phyloP scores from a whole-genome alignment of 2,329 filamentous ascomycete species.

The Fusarium sarcochroum region DNA sequence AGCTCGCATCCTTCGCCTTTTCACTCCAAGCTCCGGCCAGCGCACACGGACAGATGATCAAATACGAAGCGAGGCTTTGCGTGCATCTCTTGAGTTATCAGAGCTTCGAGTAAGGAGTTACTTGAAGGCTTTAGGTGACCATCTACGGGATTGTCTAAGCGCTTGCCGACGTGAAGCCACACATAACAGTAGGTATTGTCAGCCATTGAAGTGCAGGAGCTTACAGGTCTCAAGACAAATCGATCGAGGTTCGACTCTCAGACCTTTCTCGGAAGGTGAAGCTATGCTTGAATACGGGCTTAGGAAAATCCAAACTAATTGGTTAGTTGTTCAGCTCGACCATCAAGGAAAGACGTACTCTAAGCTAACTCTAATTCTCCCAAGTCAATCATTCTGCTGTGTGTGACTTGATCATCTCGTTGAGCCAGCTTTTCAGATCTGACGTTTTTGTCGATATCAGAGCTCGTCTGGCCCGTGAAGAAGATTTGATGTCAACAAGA shows the following conservation, averaged over 20 bases:
- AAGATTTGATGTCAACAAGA: not conserved
- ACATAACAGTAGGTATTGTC: not conserved
- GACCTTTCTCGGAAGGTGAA: not conserved
- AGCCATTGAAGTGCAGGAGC: not conserved
- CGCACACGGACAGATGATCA: too few species aligned
- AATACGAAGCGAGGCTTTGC: not conserved
- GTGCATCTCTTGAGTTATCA: not conserved
- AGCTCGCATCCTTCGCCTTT: not conserved
- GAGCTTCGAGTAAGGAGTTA: not conserved
- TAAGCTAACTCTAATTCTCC: not conserved
- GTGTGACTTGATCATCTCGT: not conserved
- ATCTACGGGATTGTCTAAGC: not conserved
- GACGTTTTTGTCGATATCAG: not conserved
- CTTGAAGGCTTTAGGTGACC: not conserved
- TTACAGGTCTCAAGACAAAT: not conserved
- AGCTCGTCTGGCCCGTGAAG: not conserved
- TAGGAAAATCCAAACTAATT: not conserved
- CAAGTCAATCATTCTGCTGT: not conserved
- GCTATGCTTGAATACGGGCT: not conserved
- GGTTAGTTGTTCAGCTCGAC: not conserved
- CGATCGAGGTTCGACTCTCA: not conserved
- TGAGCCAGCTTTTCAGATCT: not conserved
- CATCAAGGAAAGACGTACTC: not conserved
- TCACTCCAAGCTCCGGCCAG: not conserved
- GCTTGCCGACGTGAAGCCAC: not conserved